Evolutionary conservation across 148 eudicot species (phyloP).

Genomic region (Oxyria digyna): DNA sequence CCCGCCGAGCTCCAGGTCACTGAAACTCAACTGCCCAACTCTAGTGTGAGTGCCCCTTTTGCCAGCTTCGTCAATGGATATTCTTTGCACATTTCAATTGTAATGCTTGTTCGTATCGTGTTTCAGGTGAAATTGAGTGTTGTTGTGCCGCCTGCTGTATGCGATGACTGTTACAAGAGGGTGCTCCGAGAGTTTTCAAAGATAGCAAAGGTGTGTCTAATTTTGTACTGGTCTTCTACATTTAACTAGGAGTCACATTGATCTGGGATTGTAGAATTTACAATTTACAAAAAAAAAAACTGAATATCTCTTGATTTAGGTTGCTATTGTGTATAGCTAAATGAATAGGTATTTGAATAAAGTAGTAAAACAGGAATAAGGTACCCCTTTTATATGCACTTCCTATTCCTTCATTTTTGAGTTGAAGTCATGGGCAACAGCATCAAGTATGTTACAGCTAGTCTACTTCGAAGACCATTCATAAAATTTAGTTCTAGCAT

Average conservation of each 20-base stretch:
- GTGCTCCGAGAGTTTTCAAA: constrained; percentile 59
- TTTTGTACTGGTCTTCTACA: background rate
- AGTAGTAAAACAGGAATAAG: background rate
- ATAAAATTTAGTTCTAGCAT: background rate
- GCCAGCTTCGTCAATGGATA: background rate
- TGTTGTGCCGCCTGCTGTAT: constrained; percentile 74
- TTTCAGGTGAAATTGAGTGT: constrained; percentile 76
- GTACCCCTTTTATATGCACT: background rate
- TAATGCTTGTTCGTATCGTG: background rate
- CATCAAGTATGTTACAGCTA: background rate
- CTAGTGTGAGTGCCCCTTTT: constrained; percentile 37
- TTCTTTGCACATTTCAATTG: background rate
- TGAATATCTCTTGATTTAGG: background rate
- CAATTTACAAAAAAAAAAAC: background rate
- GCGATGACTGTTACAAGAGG: constrained; percentile 65
- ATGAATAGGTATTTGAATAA: background rate
- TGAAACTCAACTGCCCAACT: constrained; percentile 59
- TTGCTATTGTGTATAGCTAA: background rate
- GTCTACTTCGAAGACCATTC: background rate
- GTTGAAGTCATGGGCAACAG: background rate
- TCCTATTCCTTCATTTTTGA: background rate
- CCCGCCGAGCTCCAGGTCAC: constrained; percentile 68
- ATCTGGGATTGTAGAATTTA: background rate
- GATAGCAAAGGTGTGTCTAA: constrained; percentile 51
- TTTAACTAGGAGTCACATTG: background rate